Evolutionary conservation across 1,139 yeast species (phyloP), one percentile per base, ranked within the genome.

Genomic region (Hansenula sp.): DNA sequence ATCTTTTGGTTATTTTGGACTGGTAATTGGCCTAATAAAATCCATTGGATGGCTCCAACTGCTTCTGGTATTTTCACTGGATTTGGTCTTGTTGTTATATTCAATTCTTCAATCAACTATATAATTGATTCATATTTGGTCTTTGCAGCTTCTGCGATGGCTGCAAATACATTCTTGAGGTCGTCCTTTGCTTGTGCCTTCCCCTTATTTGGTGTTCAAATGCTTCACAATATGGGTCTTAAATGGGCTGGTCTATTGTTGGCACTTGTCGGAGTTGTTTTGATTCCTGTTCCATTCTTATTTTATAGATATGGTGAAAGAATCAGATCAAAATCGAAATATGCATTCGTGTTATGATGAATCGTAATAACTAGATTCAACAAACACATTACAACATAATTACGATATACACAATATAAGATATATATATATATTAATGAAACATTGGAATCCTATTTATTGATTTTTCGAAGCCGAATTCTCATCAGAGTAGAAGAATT

Each of bases 1-100:
- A 70, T 89, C 47, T 73, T 89, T 56, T 87, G 95, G 95, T 72
- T 88, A 59, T 80, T 87, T 43, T 88, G 96, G 96, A 70, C 89
- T 3, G 96, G 96, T 57, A 75, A 78, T 55, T 89, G 79, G 63
- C 81, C 75, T 35, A 65, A 81, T 19, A 63, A 65, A 32, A 77
- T 86, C 31, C 95, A 83, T 61, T 89, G 94, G 93, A 82, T 84
- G 53, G 93, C 80, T n/a, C 96, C 96, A 33, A 79, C 91, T 1
- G 65, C 81, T 33, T 84, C 90, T 27, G 90, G 90, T 39, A 59
- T 77, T 0, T 77, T 83, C 52, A 74, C 84, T 41, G 96, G 96
- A 11, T 76, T 74, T 54, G 96, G 96, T 24, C 68, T 88, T 52
- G 69, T 88, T 57, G 71, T 84, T 41, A 82, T 89, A 49, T 88